These are phyloP conservation scores for Stylonectria norvegica DNA, from an alignment of 2,329 filamentous ascomycete genomes.

Conservation along the genomic window DNA sequence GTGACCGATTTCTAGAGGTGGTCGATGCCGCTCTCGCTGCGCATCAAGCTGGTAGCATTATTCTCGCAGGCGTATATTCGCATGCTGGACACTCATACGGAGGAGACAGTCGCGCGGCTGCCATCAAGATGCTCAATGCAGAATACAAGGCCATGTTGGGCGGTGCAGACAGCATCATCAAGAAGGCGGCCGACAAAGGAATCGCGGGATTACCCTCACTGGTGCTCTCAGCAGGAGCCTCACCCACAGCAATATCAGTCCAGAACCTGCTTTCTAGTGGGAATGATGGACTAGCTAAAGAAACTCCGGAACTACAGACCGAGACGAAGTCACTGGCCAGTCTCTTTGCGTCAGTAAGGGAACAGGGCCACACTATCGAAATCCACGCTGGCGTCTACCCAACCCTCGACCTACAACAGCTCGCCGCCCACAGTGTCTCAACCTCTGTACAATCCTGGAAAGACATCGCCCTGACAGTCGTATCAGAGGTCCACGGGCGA, in stretches of 20 bases:
- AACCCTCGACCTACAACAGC: conserved; percentile 73
- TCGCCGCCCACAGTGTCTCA: conserved; percentile 63
- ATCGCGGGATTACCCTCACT: conserved; percentile 16
- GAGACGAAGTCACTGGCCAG: conserved; percentile 17
- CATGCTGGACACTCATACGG: conserved; percentile 72
- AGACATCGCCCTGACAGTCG: conserved; percentile 63
- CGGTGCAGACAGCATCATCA: conserved; percentile 20
- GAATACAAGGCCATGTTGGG: conserved; percentile 30
- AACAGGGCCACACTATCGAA: conserved; percentile 52
- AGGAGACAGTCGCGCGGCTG: conserved; percentile 29
- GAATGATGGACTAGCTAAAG: conserved; percentile 7
- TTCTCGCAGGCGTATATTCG: conserved; percentile 65
- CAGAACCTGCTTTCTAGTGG: conserved; percentile 20
- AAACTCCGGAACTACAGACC: conserved; percentile 14
- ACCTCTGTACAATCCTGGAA: conserved; percentile 42
- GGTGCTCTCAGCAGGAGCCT: conserved; percentile 67
- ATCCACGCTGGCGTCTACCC: conserved; percentile 76
- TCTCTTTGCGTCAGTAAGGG: conserved; percentile 28
- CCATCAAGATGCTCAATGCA: conserved; percentile 28
- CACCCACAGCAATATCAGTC: conserved; percentile 58
- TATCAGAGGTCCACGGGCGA: conserved; percentile 68
- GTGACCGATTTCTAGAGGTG: conserved; percentile 46
- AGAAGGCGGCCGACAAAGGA: conserved; percentile 14
- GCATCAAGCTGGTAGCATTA: conserved; percentile 26
- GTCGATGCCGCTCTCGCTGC: conserved; percentile 36